phyloP scores from a whole-genome alignment of 164 flowering plant species.

The Aristolochia fimbriata region DNA sequence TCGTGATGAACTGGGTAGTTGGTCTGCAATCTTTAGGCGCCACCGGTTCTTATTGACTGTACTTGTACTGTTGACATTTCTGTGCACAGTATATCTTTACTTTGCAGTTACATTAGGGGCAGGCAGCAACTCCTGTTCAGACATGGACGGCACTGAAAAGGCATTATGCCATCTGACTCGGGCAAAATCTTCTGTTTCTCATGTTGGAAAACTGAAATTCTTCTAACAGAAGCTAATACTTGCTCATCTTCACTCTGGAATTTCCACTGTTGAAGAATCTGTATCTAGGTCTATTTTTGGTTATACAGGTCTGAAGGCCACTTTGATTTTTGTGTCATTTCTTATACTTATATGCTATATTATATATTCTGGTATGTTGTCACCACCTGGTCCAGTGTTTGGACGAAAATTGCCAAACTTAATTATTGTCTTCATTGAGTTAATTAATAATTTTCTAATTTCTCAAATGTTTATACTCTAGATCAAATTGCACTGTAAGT shows the following conservation, averaged over 20 bases:
- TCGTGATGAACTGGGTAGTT: slow-evolving; percentile 49
- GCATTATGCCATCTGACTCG: slow-evolving; percentile 39
- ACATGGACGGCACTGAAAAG: slow-evolving; percentile 34
- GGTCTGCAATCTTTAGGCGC: slow-evolving; percentile 39
- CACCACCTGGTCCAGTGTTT: no score
- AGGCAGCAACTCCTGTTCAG: slow-evolving; percentile 34
- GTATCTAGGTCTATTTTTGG: no score
- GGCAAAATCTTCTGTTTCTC: slow-evolving; percentile 29
- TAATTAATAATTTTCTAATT: no score
- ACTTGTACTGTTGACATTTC: slow-evolving; percentile 39
- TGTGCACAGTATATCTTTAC: slow-evolving; percentile 70
- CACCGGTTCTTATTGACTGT: slow-evolving; percentile 71
- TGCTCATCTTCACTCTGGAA: no score
- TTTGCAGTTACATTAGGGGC: slow-evolving; percentile 68
- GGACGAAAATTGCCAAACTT: no score
- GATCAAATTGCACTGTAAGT: no score
- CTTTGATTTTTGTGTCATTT: no score
- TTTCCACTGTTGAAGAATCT: no score
- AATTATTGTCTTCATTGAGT: no score
- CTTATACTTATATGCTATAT: background rate
- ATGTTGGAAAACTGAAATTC: slow-evolving; percentile 46
- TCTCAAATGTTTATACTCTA: no score
- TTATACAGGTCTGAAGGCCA: no score
- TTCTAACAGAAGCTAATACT: slow-evolving; percentile 14
- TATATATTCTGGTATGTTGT: no score